Evolutionary conservation across 169 alveolate genomes (phyloP), one percentile per base, ranked within the genome.

Genomic region (Eimeria tenella): DNA sequence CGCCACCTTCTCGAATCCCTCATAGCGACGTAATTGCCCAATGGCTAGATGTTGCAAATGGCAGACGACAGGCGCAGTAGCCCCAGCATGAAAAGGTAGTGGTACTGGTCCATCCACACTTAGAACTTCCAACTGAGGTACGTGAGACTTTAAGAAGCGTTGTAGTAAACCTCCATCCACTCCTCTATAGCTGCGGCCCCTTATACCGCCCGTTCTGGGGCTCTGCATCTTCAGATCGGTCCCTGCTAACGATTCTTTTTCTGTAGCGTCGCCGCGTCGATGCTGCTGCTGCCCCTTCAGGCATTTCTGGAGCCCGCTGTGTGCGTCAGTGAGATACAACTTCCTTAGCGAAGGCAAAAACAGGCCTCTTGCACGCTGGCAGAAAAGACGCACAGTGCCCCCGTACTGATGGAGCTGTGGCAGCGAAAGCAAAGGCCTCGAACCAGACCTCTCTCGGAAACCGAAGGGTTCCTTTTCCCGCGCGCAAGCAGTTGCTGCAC

Each of bases 381-480:
- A n/a, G 79, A 68, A 68, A 21, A 68, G 21, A 9, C 25, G 49
- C 50, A 49, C 79, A 31, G 79, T 68, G 5, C 79, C 79, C 4
- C 79, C 79, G 79, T 68, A 68, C 6, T 68, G 79, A 17, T 68
- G 52, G 50, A 68, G 79, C 79, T 68, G 15, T 9, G 79, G 79
- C 50, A 68, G 79, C 79, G 21, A 11, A 0, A 68, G 79, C 13
- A 17, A 23, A 9, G 13, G 79, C 79, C 79, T 68, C 10, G 13
- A 31, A 9, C 70, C 70, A 60, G 15, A 31, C 42, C 4, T 60
- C n/a, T 15, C 17, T 60, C 23, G 23, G 6, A n/a, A 60, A n/a
- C 70, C 70, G 70, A 15, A 5, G 15, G 70, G 15, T n/a, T 4
- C 70, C 70, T 60, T n/a, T 60, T n/a, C 70, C 70, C n/a, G 23